Base-by-base conservation (phyloP, 306 rosid genomes). In the Prunus davidiana region DNA sequence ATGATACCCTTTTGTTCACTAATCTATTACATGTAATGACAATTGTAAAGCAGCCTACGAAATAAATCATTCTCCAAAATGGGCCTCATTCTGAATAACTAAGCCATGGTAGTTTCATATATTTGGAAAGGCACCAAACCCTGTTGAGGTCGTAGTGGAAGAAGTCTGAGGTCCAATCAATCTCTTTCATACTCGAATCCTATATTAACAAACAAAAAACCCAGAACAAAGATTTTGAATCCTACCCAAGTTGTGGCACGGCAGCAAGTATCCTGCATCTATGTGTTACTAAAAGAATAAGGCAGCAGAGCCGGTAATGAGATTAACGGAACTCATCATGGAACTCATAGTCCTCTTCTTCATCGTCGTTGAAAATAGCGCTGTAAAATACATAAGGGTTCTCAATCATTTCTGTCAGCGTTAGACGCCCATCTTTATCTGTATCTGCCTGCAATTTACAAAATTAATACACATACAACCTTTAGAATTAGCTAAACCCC, bases 351-450 rank as follows among this genome's bases (percentile, higher is more conserved):
- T 95, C 97, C 2, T 95, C 97, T 55, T 95, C 99, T 0, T 77
- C 82, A 0, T 96, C 97, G 0, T 92, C 96, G 2, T 76, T 89
- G 87, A 95, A 95, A 80, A 95, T 91, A 70, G 97, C 97, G 55
- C 97, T 89, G 78, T 95, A 95, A 82, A 95, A 95, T 79, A 90
- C 97, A 69, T 95, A 95, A 3, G 99, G 99, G 82, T 84, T 89
- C 67, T 92, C 97, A 20, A 95, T 88, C 99, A 96, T 96, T 92
- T 96, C 99, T 32, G 78, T 20, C 96, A 91, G 81, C 47, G 88
- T 84, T 34, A 95, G 90, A 38, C 90, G 96, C 63, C 98, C 93
- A 71, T 96, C 99, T 83, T 95, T 92, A 85, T 96, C 86, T n/a
- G 45, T 61, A 66, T 96, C 99, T 9, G 99, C 98, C 99, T 92